Evolutionary conservation across 225 moss, liverwort and hornwort genomes (phyloP).

Genomic region (Marchantia paleacea): DNA sequence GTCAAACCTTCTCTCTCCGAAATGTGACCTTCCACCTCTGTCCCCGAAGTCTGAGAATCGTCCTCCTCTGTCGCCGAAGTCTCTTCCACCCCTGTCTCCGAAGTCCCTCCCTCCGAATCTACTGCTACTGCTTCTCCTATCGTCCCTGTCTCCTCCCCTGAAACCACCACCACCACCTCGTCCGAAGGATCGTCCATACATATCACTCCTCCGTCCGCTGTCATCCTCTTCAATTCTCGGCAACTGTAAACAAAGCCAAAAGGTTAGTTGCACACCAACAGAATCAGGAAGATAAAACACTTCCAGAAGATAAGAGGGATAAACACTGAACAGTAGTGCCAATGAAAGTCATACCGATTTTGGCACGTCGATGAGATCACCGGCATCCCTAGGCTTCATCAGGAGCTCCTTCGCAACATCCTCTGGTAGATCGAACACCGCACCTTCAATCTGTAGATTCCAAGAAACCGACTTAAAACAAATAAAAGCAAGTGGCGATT

Average conservation of each 20-base stretch:
- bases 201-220: constrained; percentile 53
- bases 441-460: constrained; percentile 50
- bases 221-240: constrained; percentile 64
- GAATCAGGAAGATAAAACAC: background rate
- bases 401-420: constrained; percentile 67
- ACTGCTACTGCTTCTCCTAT: constrained; percentile 48
- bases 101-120: constrained; percentile 33
- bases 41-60: constrained; percentile 10
- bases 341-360: constrained; percentile 47
- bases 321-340: too few relatives aligned
- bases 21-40: constrained; percentile 23
- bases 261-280: background rate
- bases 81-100: background rate
- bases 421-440: constrained; percentile 79
- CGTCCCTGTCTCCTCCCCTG: constrained; percentile 46
- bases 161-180: constrained; percentile 47
- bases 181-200: constrained; percentile 69
- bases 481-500: background rate
- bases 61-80: constrained; percentile 25
- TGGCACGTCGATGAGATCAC: constrained; percentile 59
- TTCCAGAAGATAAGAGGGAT: background rate
- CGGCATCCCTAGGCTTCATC: constrained; percentile 44
- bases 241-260: constrained; percentile 36
- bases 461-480: background rate
- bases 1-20: constrained; percentile 28